Base-by-base conservation (phyloP, 805 yeast genomes). In the Pichia sporocuriosa region DNA sequence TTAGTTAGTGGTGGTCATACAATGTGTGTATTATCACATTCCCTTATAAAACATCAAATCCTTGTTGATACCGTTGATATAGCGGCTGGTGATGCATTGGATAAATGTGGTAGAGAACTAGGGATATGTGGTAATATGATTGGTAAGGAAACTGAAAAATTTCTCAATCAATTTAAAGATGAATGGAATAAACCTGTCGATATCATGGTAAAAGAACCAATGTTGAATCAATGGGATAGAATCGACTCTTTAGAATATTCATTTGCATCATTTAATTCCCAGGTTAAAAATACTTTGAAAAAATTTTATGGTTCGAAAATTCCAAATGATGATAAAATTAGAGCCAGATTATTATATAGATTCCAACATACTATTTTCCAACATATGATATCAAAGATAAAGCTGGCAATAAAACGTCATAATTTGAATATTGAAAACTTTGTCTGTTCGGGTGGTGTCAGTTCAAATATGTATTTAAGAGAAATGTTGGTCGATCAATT, bases 1-100 rank as follows among this genome's bases (percentile, higher is more conserved):
- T 63, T 93, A 24, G 89, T 80, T 15, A 82, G 94, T 53, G 98
- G 98, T 0, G 98, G 98, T 0, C 98, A 93, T 56, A 89, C 97
- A 0, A 79, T 87, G 79, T 65, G 89, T 21, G 95, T 90, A 1
- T 66, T 77, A 7, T 81, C 89, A 42, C 63, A 60, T 24, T 65
- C 81, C 15, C 51, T 87, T 1, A 46, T 68, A 0, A 71, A 81
- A 2, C 98, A 93, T 63, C 79, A 77, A 44, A 73, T 90, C 1
- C 58, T 87, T 4, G 77, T 81, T 17, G 73, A 88, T 53, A 84
- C 95, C 0, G 62, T 77, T 16, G 98, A 89, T 56, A 84, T 87
- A 23, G 97, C 98, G 0, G 83, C 83, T 3, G 98, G 98, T 0
- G 96, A 90, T 60, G 83, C 96, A 0, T 61, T 93, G 19, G 98